These are phyloP conservation scores for Fusarium guadeloupense DNA, from an alignment of 2,329 filamentous ascomycete genomes.

Conservation along the genomic window DNA sequence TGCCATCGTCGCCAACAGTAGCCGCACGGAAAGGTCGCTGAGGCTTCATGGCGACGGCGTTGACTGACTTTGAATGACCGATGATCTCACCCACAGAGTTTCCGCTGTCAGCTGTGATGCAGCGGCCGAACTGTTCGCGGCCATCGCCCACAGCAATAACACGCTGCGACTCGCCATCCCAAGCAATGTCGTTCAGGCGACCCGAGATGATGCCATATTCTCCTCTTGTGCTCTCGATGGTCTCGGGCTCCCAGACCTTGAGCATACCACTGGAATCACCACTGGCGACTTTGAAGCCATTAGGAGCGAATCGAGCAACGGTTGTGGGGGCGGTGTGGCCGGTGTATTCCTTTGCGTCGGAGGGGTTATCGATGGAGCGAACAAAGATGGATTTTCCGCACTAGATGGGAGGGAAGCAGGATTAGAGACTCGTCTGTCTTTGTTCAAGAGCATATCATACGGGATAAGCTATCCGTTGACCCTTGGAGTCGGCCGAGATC, in stretches of 20 bases:
- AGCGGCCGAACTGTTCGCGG: conserved; percentile 91
- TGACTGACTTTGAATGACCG: conserved; percentile 90
- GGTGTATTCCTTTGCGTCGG: conserved; percentile 87
- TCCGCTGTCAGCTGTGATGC: conserved; percentile 93
- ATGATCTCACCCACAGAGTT: conserved; percentile 95
- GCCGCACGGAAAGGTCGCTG: conserved; percentile 91
- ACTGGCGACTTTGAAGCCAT: conserved; percentile 92
- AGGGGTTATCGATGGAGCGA: conserved; percentile 90
- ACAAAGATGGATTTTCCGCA: conserved; percentile 97
- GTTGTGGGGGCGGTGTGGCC: conserved; percentile 89
- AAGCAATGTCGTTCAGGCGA: conserved; percentile 94
- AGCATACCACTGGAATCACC: conserved; percentile 88
- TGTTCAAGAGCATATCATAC: conserved; percentile 60
- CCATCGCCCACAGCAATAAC: conserved; percentile 97
- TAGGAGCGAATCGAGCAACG: conserved; percentile 92
- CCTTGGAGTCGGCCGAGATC: conserved; percentile 87
- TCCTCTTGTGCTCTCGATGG: conserved; percentile 85
- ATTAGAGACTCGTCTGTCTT: conserved; percentile 14
- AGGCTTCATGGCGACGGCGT: conserved; percentile 87
- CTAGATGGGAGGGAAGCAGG: conserved; percentile 54
- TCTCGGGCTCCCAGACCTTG: conserved; percentile 91
- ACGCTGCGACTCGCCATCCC: conserved; percentile 96
- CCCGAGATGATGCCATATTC: conserved; percentile 96
- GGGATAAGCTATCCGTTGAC: conserved; percentile 91
- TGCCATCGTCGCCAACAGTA: conserved; percentile 89